A percentile compares a stretch with the other conserved stretches of the same genome.
These are phyloP conservation scores for Lipomyces sp. DNA, from an alignment of 805 yeast species.

Conservation along the genomic window DNA sequence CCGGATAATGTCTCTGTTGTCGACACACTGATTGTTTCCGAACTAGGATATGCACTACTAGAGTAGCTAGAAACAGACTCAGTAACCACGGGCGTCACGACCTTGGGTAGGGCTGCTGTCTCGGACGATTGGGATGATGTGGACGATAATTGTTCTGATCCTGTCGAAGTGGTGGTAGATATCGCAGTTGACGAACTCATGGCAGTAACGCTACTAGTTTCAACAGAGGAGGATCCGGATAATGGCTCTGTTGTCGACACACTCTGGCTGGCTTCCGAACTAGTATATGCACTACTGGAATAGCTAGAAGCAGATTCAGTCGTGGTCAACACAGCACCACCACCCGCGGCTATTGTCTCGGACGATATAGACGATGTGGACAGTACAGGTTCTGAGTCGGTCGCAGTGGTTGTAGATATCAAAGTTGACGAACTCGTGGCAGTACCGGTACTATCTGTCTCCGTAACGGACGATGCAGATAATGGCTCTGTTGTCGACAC, in stretches of 20 bases:
- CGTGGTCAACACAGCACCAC: constrained; percentile 42
- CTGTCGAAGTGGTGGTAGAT: not conserved
- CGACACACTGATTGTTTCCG: not conserved
- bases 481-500: too few relatives aligned
- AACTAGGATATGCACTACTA: not conserved
- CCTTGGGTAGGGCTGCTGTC: constrained; percentile 19
- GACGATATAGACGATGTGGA: not conserved
- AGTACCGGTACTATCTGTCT: too few relatives aligned
- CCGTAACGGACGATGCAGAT: too few relatives aligned
- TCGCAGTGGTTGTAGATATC: not conserved
- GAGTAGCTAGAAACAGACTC: constrained; percentile 18
- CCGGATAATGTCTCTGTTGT: not conserved
- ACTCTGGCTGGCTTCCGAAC: not conserved
- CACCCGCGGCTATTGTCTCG: constrained; percentile 21
- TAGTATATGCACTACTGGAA: not conserved
- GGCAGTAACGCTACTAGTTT: not conserved
- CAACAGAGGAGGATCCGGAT: not conserved
- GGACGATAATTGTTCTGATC: not conserved
- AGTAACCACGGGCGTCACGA: constrained; percentile 41
- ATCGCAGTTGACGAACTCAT: not conserved
- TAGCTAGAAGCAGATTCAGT: constrained; percentile 26
- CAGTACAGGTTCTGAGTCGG: constrained; percentile 2
- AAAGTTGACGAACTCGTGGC: too few relatives aligned
- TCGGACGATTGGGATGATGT: not conserved
- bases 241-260: not conserved